phyloP scores from a whole-genome alignment of 108 stramenopile species.

The Chaetoceros tenuissimus region DNA sequence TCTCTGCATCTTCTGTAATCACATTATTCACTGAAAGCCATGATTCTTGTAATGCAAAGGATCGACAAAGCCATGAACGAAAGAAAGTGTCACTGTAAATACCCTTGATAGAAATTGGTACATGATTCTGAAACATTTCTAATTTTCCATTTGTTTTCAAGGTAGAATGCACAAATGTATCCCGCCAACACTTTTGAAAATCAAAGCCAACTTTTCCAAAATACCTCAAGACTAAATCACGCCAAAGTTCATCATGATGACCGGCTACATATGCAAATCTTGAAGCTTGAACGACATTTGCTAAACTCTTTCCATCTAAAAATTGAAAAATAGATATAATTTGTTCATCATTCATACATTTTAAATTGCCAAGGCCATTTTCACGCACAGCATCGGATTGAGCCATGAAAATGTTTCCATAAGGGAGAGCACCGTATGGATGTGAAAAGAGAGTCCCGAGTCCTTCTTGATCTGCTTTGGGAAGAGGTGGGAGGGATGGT shows the following conservation, averaged over 20 bases:
- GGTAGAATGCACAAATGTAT: conserved; percentile 35
- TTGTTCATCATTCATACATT: conserved; percentile 35
- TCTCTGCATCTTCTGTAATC: conserved; percentile 3
- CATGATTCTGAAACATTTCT: conserved; percentile 11
- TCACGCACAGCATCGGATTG: conserved; percentile 17
- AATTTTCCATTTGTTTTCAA: conserved; percentile 1
- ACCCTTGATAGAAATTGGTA: conserved; percentile 57
- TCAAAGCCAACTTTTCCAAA: conserved; percentile 20
- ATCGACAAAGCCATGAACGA: conserved; percentile 73
- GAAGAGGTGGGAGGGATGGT: neutral
- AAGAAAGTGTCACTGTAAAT: conserved; percentile 69
- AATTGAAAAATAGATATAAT: conserved; percentile 44
- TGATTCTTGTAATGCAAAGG: conserved; percentile 53
- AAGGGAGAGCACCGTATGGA: conserved; percentile 70
- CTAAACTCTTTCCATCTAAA: conserved; percentile 41
- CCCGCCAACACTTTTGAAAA: conserved; percentile 36
- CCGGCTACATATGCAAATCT: conserved; percentile 68
- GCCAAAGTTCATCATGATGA: conserved; percentile 80
- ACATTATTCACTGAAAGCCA: conserved; percentile 38
- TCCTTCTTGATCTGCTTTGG: neutral
- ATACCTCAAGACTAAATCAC: conserved; percentile 56
- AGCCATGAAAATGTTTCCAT: conserved; percentile 61
- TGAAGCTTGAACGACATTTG: conserved; percentile 28
- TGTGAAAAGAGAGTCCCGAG: conserved; percentile 18
- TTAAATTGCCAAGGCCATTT: conserved; percentile 12